Evolutionary conservation across 176 grass and related monocot species (phyloP).

Genomic region (Ananas comosus): DNA sequence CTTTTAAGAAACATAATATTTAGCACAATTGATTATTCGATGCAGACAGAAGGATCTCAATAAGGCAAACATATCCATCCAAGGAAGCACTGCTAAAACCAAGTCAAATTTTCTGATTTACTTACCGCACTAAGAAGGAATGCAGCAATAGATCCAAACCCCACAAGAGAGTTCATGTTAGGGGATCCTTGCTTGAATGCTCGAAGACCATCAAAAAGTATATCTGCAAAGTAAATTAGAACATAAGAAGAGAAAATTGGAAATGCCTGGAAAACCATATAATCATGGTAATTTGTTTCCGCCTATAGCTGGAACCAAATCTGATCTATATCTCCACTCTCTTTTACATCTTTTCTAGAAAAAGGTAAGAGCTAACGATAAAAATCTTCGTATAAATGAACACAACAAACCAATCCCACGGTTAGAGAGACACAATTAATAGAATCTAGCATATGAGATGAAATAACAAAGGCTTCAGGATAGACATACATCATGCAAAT

Average conservation of each 20-base stretch:
- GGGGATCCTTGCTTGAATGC: slow-evolving; percentile 87
- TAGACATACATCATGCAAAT: no score
- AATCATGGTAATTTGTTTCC: no score
- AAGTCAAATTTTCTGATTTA: slow-evolving; percentile 16
- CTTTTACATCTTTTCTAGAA: no score
- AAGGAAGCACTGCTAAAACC: slow-evolving; percentile 1
- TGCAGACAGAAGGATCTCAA: neutral
- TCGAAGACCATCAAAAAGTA: slow-evolving; percentile 84
- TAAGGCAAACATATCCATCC: neutral
- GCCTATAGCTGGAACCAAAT: no score
- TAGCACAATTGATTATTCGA: neutral
- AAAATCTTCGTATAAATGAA: no score
- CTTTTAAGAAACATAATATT: slow-evolving; percentile 27
- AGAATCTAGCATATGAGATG: no score
- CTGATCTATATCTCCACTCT: no score
- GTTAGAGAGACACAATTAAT: no score
- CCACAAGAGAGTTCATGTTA: slow-evolving; percentile 99
- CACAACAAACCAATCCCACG: no score
- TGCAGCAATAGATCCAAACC: slow-evolving; percentile 82
- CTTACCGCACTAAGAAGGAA: slow-evolving; percentile 92
- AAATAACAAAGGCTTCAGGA: no score
- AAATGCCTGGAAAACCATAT: no score
- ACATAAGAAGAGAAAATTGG: slow-evolving; percentile 17
- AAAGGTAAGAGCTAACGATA: no score
- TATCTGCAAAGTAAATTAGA: slow-evolving; percentile 45